These are phyloP conservation scores for Penicillium brasilianum DNA, from an alignment of 2,329 filamentous ascomycete species.

Conservation along the genomic window DNA sequence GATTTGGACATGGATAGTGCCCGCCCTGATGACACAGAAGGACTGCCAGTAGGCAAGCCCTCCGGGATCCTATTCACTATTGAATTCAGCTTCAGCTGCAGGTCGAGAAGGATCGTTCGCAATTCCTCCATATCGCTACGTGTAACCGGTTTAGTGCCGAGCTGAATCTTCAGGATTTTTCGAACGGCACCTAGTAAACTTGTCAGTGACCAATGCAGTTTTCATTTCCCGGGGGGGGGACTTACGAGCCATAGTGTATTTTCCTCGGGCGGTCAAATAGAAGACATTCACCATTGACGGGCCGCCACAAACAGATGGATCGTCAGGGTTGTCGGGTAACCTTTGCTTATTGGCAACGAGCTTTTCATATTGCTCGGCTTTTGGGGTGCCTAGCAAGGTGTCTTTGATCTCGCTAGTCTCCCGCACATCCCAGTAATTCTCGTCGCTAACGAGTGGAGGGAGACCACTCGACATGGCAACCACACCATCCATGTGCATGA, in stretches of 20 bases:
- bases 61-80: constrained; percentile 51
- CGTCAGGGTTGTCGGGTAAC: constrained; percentile 48
- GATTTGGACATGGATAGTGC: constrained; percentile 37
- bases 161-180: constrained; percentile 50
- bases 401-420: constrained; percentile 55
- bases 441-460: constrained; percentile 53
- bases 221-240: constrained; percentile 1
- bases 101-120: constrained; percentile 47
- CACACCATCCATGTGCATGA: constrained; percentile 55
- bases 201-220: constrained; percentile 9
- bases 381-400: constrained; percentile 45
- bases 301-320: constrained; percentile 47
- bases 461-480: constrained; percentile 57
- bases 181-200: constrained; percentile 46
- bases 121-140: constrained; percentile 52
- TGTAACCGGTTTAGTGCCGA: constrained; percentile 51
- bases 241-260: constrained; percentile 53
- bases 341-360: constrained; percentile 40
- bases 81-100: constrained; percentile 49
- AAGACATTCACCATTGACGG: constrained; percentile 50
- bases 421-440: constrained; percentile 55
- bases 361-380: constrained; percentile 45
- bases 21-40: constrained; percentile 28
- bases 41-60: constrained; percentile 28
- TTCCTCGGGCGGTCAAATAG: constrained; percentile 50